Base-by-base conservation (phyloP, 148 eudicot species). In the Heliamphora exappendiculata region DNA sequence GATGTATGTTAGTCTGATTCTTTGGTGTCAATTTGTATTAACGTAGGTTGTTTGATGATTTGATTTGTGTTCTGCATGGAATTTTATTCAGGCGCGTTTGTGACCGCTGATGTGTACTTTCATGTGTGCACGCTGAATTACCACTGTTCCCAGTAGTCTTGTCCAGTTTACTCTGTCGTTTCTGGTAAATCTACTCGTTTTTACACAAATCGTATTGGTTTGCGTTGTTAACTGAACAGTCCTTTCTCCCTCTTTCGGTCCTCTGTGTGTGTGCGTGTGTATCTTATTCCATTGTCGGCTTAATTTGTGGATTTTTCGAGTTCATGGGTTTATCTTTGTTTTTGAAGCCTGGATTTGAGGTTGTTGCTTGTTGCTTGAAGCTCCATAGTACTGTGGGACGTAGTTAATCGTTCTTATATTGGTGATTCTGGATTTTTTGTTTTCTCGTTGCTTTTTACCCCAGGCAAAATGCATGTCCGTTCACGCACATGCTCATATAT, bases 61-160 rank as follows among this genome's bases (percentile, higher is more conserved):
- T 24, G 57, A 24, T 53, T 34, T 3, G 66, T 37, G 50, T 55
- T 54, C 26, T 54, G 8, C 6, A 1, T 22, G 22, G 10, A 11
- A 33, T 33, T 47, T 47, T 31, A 49, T 73, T 29, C 14, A 42
- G 59, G 76, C 37, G 1, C 22, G 54, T 26, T n/a, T 24, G 44
- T 63, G 33, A 20, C 60, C 70, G 1, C 78, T 75, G 77, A 75
- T 75, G 78, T 63, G 69, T 60, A 13, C 31, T 50, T 75, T 75
- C 63, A 50, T 50, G 36, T 47, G 78, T 12, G 24, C 50, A 31
- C 20, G 42, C 67, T 33, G 33, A 26, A 26, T 7, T 13, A 22
- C 37, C 36, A 57, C 67, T 29, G 54, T 14, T 49, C 59, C 16
- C 28, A 29, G 36, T 42, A 44, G 71, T 64, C 72, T 49, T 63